Conservation (phyloP, 129 eudicot species). For the Arctium lappa region DNA sequence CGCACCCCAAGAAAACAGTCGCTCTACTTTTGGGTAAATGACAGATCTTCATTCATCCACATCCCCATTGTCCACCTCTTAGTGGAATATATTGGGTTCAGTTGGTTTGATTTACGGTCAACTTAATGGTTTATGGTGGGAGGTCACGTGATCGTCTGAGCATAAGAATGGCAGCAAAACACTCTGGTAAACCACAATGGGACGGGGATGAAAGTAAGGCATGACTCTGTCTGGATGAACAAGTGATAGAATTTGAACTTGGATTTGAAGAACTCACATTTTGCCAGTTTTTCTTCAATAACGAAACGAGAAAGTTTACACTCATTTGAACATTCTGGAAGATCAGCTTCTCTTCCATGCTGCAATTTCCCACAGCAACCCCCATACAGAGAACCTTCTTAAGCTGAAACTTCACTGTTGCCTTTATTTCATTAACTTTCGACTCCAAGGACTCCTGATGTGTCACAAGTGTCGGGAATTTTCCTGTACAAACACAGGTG, state of each 20-base stretch:
- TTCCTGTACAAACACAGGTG: slow-evolving; percentile 31
- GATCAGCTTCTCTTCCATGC: slow-evolving; percentile 67
- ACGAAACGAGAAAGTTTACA: slow-evolving; percentile 56
- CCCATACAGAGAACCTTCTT: slow-evolving; percentile 73
- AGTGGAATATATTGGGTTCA: no score
- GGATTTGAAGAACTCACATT: slow-evolving; percentile 35
- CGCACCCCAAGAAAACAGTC: no score
- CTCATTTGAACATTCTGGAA: slow-evolving; percentile 69
- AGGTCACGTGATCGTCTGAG: no score
- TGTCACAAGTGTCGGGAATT: slow-evolving; percentile 56
- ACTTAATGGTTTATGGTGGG: no score
- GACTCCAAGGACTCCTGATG: slow-evolving; percentile 60
- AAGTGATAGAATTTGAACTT: background rate
- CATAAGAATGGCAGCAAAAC: no score
- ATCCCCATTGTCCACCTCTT: no score
- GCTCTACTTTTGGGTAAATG: no score
- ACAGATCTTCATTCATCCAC: no score
- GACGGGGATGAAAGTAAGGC: no score
- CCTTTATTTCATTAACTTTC: slow-evolving; percentile 59
- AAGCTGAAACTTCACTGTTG: slow-evolving; percentile 57
- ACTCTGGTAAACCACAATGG: no score
- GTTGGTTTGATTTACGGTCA: no score
- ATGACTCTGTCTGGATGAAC: background rate
- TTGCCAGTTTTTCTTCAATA: slow-evolving; percentile 68
- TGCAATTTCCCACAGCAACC: slow-evolving; percentile 64